Evolutionary conservation across 1,139 yeast genomes (phyloP), one percentile per base, ranked within the genome.

Genomic region (Nakaseomyces nivariensis): DNA sequence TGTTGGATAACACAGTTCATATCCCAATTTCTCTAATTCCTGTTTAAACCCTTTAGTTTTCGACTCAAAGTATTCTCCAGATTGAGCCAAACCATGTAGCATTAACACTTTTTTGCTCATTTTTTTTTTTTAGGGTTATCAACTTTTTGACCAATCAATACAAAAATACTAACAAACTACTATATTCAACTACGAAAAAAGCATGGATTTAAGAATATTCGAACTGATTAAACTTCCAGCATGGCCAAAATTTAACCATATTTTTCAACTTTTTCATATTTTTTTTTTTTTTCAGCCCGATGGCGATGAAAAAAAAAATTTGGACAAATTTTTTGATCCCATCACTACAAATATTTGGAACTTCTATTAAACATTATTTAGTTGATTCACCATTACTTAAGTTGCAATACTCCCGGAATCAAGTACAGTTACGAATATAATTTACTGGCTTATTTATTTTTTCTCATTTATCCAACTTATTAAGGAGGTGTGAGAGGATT

Each of bases 1-100:
- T 52, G 86, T 81, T 34, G 88, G 67, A 61, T 84, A 89, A 4
- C 78, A 73, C 6, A 89, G 75, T 56, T 82, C 85, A 58, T 80
- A 82, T 4, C 82, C 83, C 17, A 72, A 70, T 54, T 81, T 78
- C 54, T 78, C 75, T 45, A 89, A 69, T 0, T 79, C 74, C 57
- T 82, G 80, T 25, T 95, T 70, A 17, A 89, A 70, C 0, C 85
- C 92, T 3, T 88, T 78, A 0, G 95, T 78, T 62, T 88, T 88
- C 34, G 79, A 81, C 2, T 85, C 79, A 60, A 86, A 81, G 4
- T 81, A 72, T n/a, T 77, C 73, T 1, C 90, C 95, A 50, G 79
- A 81, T 67, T 88, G 92, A 5, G 78, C 77, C 54, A 72, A 73
- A 2, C 82, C 82, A 56, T 78, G 82, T 17, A 78, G 63, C 67